These are phyloP conservation scores for Diaporthe sp. DNA, from an alignment of 2,329 filamentous ascomycete species.

Conservation along the genomic window DNA sequence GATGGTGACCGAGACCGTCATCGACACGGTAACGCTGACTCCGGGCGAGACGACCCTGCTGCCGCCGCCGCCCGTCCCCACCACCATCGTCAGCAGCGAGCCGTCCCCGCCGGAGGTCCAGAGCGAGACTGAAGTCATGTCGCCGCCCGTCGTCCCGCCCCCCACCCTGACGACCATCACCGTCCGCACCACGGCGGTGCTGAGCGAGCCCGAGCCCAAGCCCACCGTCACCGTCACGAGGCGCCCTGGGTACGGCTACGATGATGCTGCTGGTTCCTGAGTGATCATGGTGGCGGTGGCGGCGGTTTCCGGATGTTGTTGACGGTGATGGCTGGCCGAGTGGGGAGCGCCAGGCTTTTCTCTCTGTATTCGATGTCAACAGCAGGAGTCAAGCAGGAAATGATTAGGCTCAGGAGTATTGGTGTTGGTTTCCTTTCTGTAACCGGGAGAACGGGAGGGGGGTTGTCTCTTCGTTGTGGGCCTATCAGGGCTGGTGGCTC, in stretches of 20 bases:
- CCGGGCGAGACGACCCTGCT: background rate
- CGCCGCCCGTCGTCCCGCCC: background rate
- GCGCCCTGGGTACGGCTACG: constrained; percentile 5
- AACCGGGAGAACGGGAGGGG: background rate
- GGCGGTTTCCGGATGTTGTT: background rate
- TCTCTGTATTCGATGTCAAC: background rate
- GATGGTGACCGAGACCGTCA: background rate
- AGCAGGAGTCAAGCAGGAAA: background rate
- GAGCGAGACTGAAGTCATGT: background rate
- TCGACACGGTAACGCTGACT: constrained; percentile 20
- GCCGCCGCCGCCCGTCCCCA: background rate
- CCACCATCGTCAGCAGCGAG: background rate
- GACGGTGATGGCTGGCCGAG: too few relatives aligned
- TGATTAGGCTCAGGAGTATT: background rate
- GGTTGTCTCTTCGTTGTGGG: background rate
- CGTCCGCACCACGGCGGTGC: background rate
- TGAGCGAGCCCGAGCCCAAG: background rate
- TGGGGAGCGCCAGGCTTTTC: too few relatives aligned
- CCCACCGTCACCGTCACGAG: background rate
- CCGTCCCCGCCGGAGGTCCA: background rate
- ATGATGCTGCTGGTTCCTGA: background rate
- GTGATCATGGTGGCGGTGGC: background rate
- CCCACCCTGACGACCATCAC: constrained; percentile 8
- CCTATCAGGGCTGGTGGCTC: background rate
- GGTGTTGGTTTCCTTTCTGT: background rate